Base-by-base conservation (phyloP, 805 yeast genomes). In the Novakomyces olei region DNA sequence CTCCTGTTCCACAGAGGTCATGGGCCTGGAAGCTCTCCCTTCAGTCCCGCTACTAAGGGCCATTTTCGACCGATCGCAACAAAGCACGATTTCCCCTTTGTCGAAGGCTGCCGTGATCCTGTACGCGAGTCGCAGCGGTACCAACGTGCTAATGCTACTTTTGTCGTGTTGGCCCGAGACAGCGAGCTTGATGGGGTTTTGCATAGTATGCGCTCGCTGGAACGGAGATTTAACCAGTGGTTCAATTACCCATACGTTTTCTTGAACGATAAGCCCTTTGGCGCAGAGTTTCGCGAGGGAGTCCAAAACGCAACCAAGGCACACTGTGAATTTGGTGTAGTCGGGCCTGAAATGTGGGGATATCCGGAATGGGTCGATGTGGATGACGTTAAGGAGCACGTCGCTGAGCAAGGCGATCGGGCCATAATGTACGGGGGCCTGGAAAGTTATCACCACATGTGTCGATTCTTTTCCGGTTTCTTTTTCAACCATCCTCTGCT, bases 201-300 rank as follows among this genome's bases (percentile, higher is more conserved):
- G 2, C 58, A 63, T 35, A 71, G 88, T 2, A 69, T 85, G 63
- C 52, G 57, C 19, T 69, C 83, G 2, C 46, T 88, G 35, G 96
- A 85, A 49, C 60, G 78, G 17, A 92, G 75, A 48, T 85, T 83
- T 56, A 85, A 85, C 49, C 83, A 83, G 44, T 80, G 93, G 92
- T 88, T 63, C 51, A 66, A 75, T 41, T 88, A 88, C 48, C 95
- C 94, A 0, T 88, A 92, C 72, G 73, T 79, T 1, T 79, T 88
- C 43, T 51, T 88, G 14, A 85, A 83, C 48, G 79, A 85, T 50
- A 81, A 66, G 37, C 70, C 67, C 12, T 83, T 85, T 44, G 58
- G 61, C 15, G 64, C 65, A 2, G 64, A 69, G 14, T 88, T 88
- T 51, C 67, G 64, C 43, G 44, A 43, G 2, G 53, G 59, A 1